Evolutionary conservation across 805 yeast species (phyloP), one percentile per base, ranked within the genome.

Genomic region (Schizosaccharomyces cryophilus): DNA sequence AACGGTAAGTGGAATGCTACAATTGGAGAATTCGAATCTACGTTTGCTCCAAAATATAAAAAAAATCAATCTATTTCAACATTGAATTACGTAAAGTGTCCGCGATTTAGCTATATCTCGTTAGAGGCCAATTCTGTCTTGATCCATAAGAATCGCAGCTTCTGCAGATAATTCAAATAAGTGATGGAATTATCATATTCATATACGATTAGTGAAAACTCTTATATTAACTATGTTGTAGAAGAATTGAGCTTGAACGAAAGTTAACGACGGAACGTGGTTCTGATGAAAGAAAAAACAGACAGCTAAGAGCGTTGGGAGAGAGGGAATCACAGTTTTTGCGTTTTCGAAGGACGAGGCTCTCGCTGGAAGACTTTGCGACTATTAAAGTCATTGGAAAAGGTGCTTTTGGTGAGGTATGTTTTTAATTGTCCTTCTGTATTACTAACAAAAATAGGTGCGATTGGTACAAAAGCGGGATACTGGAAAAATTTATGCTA

Each of bases 401-500:
- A 70, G 98, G 98, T 64, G 96, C 98, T 0, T 93, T 93, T 74
- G 98, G 98, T 64, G 96, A 88, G 69, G 98, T 93, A n/a, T 24
- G 51, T 45, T 45, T 45, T 15, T 45, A 17, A 2, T 42, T 6
- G 51, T 54, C 17, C n/a, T 21, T 0, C 1, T 15, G 11, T 29
- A 21, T 24, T 7, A n/a, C 24, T 29, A 19, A 17, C 30, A 11
- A 2, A 54, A 54, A 54, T 9, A 45, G 51, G 51, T 45, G 9
- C 61, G 96, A 64, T 75, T 93, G 61, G 97, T 93, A 15, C 96
- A 93, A 69, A 90, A 89, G 75, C 77, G 75, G 61, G 98, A 93
- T 71, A 84, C 93, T 0, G 95, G 95, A 61, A 84, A 85, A 72
- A 89, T 85, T 42, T 88, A 82, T 74, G 95, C 95, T 59, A 93